Conservation (phyloP, 1,284 basidiomycete genomes). For the Sanghuangporus weigelae region DNA sequence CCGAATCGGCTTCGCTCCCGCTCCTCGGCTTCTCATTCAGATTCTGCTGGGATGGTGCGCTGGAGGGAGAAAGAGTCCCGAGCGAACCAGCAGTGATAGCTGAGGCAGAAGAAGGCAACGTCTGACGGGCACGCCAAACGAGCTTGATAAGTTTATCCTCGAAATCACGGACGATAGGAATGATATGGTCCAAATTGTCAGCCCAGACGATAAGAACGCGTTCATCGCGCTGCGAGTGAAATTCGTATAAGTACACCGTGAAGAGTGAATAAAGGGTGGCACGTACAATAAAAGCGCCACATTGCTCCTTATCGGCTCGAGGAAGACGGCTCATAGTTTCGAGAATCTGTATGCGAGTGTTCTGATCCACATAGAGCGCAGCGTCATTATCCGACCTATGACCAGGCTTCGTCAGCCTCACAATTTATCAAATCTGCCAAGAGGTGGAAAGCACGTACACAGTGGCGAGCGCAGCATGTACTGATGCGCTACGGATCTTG, state of each 20-base stretch:
- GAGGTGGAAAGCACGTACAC: conserved; percentile 43
- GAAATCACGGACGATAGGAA: conserved; percentile 59
- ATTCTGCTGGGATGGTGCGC: not conserved
- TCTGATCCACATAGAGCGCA: conserved; percentile 25
- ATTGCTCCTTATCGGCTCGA: conserved; percentile 75
- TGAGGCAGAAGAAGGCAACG: conserved; percentile 24
- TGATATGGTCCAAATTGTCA: conserved; percentile 66
- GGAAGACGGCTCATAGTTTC: conserved; percentile 59
- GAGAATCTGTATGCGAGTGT: conserved; percentile 62
- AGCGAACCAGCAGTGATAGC: conserved; percentile 33
- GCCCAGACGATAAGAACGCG: conserved; percentile 73
- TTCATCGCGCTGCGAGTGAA: conserved; percentile 53
- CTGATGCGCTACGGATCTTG: conserved; percentile 75
- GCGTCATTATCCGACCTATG: conserved; percentile 15
- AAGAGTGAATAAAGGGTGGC: not conserved
- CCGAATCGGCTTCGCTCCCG: not conserved
- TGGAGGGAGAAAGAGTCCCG: conserved; percentile 19
- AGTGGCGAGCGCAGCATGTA: conserved; percentile 66
- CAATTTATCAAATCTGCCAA: conserved; percentile 4
- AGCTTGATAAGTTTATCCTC: conserved; percentile 78
- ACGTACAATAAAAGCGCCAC: conserved; percentile 74
- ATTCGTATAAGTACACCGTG: conserved; percentile 1
- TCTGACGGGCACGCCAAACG: conserved; percentile 60
- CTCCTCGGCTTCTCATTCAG: conserved; percentile 7
- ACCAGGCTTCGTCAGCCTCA: not conserved